A percentile compares a stretch with the other conserved stretches of the same genome.
Evolutionary conservation across 495 filamentous ascomycete species (phyloP).

Genomic region (Penicillium fimorum): DNA sequence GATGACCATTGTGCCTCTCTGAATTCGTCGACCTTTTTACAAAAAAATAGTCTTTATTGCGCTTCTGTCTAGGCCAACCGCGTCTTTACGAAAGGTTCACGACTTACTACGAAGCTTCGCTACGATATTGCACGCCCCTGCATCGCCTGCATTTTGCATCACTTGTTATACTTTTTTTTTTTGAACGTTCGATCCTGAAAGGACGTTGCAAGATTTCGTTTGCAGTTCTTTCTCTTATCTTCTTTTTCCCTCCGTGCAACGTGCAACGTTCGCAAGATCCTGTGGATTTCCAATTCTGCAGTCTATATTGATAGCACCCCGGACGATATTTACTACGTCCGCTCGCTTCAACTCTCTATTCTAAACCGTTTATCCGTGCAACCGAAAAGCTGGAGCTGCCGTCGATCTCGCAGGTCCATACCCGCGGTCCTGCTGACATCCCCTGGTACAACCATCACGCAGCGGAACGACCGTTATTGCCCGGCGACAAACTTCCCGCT

Average conservation of each 20-base stretch:
- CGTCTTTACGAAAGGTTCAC: constrained; percentile 31
- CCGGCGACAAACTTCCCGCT: constrained; percentile 75
- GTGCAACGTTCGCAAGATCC: constrained; percentile 8
- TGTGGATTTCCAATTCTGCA: constrained; percentile 5
- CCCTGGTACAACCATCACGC: constrained; percentile 74
- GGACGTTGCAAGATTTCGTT: neutral
- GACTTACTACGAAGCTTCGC: constrained; percentile 32
- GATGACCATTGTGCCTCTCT: constrained; percentile 44
- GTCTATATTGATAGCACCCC: constrained; percentile 24
- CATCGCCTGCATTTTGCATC: constrained; percentile 35
- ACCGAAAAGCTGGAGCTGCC: constrained; percentile 99
- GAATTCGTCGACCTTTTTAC: constrained; percentile 17
- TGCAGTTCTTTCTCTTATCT: constrained; percentile 2
- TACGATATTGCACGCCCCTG: constrained; percentile 33
- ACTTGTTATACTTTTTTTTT: constrained; percentile 18
- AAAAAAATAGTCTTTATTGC: neutral
- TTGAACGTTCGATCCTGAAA: neutral
- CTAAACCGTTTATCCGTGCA: constrained; percentile 47
- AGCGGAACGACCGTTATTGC: constrained; percentile 63
- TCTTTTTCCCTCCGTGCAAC: constrained; percentile 7
- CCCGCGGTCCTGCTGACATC: constrained; percentile 80
- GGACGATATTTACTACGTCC: constrained; percentile 30
- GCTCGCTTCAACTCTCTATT: constrained; percentile 28
- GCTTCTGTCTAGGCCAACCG: constrained; percentile 7
- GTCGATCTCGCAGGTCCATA: constrained; percentile 85